These are phyloP conservation scores for Oryza longistaminata DNA, from an alignment of 176 grass and related monocot species.

Conservation along the genomic window DNA sequence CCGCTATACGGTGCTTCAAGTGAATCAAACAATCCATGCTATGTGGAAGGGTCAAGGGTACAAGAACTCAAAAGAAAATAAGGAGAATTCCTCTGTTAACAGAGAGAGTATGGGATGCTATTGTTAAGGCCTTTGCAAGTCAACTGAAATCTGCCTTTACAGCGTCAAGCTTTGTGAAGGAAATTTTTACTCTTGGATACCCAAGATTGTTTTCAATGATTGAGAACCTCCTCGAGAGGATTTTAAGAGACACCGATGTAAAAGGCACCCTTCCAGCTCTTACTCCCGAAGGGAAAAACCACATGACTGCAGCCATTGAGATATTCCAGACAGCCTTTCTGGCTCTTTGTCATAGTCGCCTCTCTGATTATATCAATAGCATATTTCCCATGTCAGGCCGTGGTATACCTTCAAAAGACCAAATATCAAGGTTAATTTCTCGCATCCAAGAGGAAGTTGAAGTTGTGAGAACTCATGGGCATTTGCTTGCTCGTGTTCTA, in stretches of 20 bases:
- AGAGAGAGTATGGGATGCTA: slow-evolving; percentile 95
- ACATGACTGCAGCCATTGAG: slow-evolving; percentile 78
- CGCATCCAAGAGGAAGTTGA: slow-evolving; percentile 97
- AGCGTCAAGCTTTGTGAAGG: slow-evolving; percentile 96
- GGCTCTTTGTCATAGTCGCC: slow-evolving; percentile 77
- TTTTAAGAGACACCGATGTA: slow-evolving; percentile 87
- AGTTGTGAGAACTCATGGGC: slow-evolving; percentile 91
- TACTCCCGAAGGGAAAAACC: slow-evolving; percentile 68
- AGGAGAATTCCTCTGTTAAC: slow-evolving; percentile 61
- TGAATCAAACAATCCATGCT: too few species aligned
- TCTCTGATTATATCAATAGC: slow-evolving; percentile 94
- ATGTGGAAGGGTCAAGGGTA: too few species aligned
- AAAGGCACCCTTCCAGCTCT: slow-evolving; percentile 89
- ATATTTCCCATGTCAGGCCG: slow-evolving; percentile 88
- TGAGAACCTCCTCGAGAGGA: slow-evolving; percentile 94
- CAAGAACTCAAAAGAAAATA: too few species aligned
- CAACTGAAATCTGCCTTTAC: slow-evolving; percentile 96
- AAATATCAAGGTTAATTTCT: slow-evolving; percentile 91
- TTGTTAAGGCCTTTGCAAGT: slow-evolving; percentile 92
- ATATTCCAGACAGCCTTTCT: slow-evolving; percentile 90
- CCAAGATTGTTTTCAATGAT: slow-evolving; percentile 89
- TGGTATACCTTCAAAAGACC: slow-evolving; percentile 98
- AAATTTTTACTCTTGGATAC: slow-evolving; percentile 97
- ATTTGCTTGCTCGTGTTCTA: slow-evolving; percentile 79
- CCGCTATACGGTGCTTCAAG: too few species aligned